Base-by-base conservation (phyloP, 257 asterid genomes). In the Salvia hispanica region DNA sequence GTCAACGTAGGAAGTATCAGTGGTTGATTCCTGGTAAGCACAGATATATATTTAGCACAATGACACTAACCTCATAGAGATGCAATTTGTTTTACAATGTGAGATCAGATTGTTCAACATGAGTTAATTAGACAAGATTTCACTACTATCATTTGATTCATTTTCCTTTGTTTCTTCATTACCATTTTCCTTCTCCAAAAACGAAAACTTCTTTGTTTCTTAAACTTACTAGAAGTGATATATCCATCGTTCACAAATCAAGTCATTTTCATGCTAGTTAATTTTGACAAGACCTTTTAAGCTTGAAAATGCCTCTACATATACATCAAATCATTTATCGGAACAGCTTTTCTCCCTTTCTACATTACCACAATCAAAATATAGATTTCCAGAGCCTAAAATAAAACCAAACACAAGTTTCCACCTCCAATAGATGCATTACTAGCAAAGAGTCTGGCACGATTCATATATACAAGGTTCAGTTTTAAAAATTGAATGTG, bases 1-100 rank as follows among this genome's bases (percentile, higher is more conserved):
- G 64, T 85, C 95, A 28, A 74, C 78, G 47, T 75, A 73, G 6
- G 84, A 76, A 51, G 77, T 62, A 53, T 75, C 80, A 55, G 69
- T 77, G 48, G 42, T 77, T 44, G 79, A 75, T 76, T 82, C 95
- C 96, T 94, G 70, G 58, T n/a, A 66, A 77, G 64, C 60, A 71
- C 14, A 21, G 40, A 33, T 67, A 3, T 4, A 14, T 34, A 45
- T 39, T 69, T 11, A 62, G 58, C 52, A 62, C 33, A 59, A 42
- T 9, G 18, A 62, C 16, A 36, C 15, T 66, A 44, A 37, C 28
- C 64, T 69, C 66, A 36, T 4, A 12, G 42, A 52, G 10, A 39
- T 43, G 54, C 51, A 58, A 33, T 45, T 66, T 28, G 18, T 14
- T 75, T 58, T 28, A 39, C 36, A 69, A 70, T 37, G 57, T 16